Evolutionary conservation across 768 basidiomycete species (phyloP).

Genomic region (Gloeophyllum trabeum): DNA sequence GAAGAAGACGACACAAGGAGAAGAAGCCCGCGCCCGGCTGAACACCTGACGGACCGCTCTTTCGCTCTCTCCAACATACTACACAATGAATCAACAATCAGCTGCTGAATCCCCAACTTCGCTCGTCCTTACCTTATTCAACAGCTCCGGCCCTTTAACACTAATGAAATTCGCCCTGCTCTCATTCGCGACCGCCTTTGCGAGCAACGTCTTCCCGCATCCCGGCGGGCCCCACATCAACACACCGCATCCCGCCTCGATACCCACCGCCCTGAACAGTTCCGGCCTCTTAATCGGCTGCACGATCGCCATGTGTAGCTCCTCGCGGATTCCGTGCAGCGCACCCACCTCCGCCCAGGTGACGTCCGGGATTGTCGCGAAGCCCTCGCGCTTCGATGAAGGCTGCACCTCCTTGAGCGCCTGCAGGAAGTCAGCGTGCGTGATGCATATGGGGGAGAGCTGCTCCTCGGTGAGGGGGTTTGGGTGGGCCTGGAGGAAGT

Average conservation of each 20-base stretch:
- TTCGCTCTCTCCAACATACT: constrained; percentile 98
- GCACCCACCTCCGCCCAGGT: constrained; percentile 95
- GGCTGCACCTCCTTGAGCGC: constrained; percentile 91
- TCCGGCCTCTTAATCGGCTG: constrained; percentile 89
- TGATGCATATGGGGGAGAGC: constrained; percentile 75
- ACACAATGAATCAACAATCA: constrained; percentile 1
- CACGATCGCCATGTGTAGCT: constrained; percentile 95
- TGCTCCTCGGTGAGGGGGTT: constrained; percentile 66
- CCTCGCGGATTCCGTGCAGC: constrained; percentile 74
- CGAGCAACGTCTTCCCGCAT: constrained; percentile 95
- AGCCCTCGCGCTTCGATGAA: constrained; percentile 95
- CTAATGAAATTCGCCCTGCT: constrained; percentile 94
- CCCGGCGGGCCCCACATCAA: constrained; percentile 98
- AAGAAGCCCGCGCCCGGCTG: constrained; percentile 83
- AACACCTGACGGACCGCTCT: constrained; percentile 92
- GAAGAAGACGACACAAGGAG: constrained; percentile 93
- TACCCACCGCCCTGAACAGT: constrained; percentile 80
- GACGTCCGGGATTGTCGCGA: constrained; percentile 92
- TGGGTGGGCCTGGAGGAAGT: constrained; percentile 85
- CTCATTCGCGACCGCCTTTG: constrained; percentile 97
- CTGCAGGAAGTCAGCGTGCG: constrained; percentile 61
- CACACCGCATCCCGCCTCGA: constrained; percentile 87
- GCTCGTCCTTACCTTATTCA: constrained; percentile 72
- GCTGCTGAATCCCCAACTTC: neutral
- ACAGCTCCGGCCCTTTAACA: constrained; percentile 90